These are phyloP conservation scores for Candida pini DNA, from an alignment of 805 yeast genomes.

Conservation along the genomic window DNA sequence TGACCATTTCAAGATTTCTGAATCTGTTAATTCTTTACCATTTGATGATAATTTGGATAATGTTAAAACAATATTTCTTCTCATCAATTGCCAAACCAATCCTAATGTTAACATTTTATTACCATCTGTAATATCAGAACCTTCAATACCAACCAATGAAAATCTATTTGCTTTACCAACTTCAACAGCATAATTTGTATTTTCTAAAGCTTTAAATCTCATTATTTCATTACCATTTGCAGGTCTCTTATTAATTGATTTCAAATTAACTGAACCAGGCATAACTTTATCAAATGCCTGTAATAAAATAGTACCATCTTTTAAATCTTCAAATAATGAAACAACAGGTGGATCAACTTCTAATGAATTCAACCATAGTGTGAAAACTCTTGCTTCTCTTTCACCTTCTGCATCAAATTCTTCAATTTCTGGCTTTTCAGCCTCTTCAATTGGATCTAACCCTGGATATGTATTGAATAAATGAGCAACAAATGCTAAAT, in stretches of 20 bases:
- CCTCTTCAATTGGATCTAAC: slow-evolving; percentile 88
- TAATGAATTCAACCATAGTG: slow-evolving; percentile 93
- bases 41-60: slow-evolving; percentile 63
- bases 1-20: slow-evolving; percentile 92
- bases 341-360: slow-evolving; percentile 96
- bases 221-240: slow-evolving; percentile 66
- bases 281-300: slow-evolving; percentile 95
- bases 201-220: slow-evolving; percentile 92
- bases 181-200: slow-evolving; percentile 97
- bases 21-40: slow-evolving; percentile 73
- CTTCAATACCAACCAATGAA: slow-evolving; percentile 96
- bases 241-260: slow-evolving; percentile 82
- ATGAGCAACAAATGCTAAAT: slow-evolving; percentile 96
- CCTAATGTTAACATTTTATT: slow-evolving; percentile 84
- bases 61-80: slow-evolving; percentile 87
- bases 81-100: slow-evolving; percentile 97
- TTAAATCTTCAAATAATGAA: slow-evolving; percentile 85
- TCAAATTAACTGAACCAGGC: slow-evolving; percentile 83
- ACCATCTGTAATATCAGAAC: slow-evolving; percentile 95
- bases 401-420: slow-evolving; percentile 99
- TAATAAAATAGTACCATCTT: slow-evolving; percentile 82
- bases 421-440: slow-evolving; percentile 89
- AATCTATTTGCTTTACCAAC: slow-evolving; percentile 89
- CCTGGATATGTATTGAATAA: slow-evolving; percentile 96
- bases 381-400: slow-evolving; percentile 97